phyloP scores from a whole-genome alignment of 129 eudicot species.

The Flaveria trinervia region DNA sequence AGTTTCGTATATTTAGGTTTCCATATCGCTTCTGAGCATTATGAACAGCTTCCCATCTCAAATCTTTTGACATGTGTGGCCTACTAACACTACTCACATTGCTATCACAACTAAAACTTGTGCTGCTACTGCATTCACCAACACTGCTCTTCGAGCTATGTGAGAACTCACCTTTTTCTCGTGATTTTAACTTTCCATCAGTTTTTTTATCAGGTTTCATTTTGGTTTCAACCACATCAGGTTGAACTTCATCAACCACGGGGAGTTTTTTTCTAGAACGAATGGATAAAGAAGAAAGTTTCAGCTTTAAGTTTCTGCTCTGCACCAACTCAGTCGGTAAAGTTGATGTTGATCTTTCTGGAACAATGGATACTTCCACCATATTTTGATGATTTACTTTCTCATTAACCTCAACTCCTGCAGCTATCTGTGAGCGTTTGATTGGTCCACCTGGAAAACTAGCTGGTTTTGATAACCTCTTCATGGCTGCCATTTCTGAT shows the following conservation, averaged over 20 bases:
- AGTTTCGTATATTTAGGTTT: constrained; percentile 57
- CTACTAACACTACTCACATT: constrained; percentile 60
- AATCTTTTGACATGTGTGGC: constrained; percentile 94
- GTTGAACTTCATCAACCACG: constrained; percentile 44
- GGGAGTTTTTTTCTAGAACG: constrained; percentile 45
- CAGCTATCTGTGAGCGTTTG: constrained; percentile 48
- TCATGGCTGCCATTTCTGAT: constrained; percentile 86
- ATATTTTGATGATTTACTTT: constrained; percentile 37
- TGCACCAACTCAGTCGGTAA: constrained; percentile 27
- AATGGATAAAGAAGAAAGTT: constrained; percentile 41
- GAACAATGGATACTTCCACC: constrained; percentile 58
- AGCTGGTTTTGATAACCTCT: constrained; percentile 53
- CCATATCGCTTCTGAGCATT: constrained; percentile 55
- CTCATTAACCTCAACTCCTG: constrained; percentile 44
- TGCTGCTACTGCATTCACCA: constrained; percentile 76
- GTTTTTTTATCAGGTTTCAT: constrained; percentile 36
- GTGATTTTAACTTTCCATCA: constrained; percentile 47
- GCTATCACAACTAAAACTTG: constrained; percentile 79
- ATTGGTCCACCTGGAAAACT: constrained; percentile 40
- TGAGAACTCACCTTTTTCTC: constrained; percentile 72
- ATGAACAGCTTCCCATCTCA: constrained; percentile 74
- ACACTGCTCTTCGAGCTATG: constrained; percentile 88
- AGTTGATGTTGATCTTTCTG: constrained; percentile 36
- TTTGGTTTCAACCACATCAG: constrained; percentile 24
- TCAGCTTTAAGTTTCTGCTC: constrained; percentile 37